A percentile compares a stretch with the other conserved stretches of the same genome.
Evolutionary conservation across 2,329 filamentous ascomycete species (phyloP).

Genomic region (Fusarium aywerte): DNA sequence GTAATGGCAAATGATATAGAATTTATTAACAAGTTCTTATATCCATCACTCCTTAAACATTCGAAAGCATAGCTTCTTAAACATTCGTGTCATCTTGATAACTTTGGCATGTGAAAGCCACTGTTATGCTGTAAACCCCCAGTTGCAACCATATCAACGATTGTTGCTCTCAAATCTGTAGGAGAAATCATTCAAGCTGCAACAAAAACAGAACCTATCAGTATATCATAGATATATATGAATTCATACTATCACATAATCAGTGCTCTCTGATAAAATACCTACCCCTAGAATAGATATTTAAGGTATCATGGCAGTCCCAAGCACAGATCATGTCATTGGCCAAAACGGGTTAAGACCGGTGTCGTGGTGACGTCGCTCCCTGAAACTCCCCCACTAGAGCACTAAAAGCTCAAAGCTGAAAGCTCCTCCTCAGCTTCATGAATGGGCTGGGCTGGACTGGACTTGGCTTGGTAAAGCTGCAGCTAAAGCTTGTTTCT

Average conservation of each 20-base stretch:
- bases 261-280: background rate
- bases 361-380: slow-evolving; percentile 43
- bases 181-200: background rate
- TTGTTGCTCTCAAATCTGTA: background rate
- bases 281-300: no score
- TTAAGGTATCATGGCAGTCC: background rate
- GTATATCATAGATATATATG: background rate
- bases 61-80: background rate
- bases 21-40: background rate
- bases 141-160: background rate
- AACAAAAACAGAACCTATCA: no score
- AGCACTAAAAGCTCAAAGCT: slow-evolving; percentile 6
- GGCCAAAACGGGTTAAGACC: no score
- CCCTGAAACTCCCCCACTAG: slow-evolving; percentile 10
- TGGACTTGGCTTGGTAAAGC: slow-evolving; percentile 6
- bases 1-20: no score
- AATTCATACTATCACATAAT: background rate
- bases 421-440: slow-evolving; percentile 25
- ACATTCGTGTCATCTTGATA: background rate
- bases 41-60: background rate
- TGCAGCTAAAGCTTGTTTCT: slow-evolving; percentile 43
- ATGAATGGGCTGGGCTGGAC: background rate
- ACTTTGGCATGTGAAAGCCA: slow-evolving; percentile 21
- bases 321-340: slow-evolving; percentile 18
- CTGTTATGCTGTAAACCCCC: background rate